Base-by-base conservation (phyloP, 768 basidiomycete genomes). In the Mycena pura region DNA sequence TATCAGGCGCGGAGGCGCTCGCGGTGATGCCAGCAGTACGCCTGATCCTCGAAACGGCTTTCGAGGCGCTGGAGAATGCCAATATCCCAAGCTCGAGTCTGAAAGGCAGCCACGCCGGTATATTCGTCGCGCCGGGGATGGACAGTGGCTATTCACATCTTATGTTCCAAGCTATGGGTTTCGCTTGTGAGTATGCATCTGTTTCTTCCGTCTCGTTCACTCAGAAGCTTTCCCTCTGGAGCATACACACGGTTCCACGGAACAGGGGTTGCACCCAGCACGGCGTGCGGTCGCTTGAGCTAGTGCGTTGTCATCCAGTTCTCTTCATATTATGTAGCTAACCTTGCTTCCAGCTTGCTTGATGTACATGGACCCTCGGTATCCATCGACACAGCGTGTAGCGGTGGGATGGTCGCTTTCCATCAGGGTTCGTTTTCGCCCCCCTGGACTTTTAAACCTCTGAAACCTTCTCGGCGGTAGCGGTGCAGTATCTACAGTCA, bases 1-100 rank as follows among this genome's bases (percentile, higher is more conserved):
- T 78, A 6, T 72, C 76, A 2, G 68, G 72, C 11, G 68, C 75
- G 3, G 77, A 78, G 58, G 77, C 77, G 1, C 70, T 72, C 50
- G 65, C 67, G 44, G 64, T 78, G 15, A 57, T 68, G 2, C 77
- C 77, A 2, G 65, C 66, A 28, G 67, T 70, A 17, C 72, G 77
- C 11, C 73, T 78, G 1, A 68, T 70, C 11, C 63, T 78, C 47
- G 77, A 78, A 58, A 65, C 72, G 8, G 69, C 76, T 2, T 77
- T 76, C 53, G 72, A 76, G 58, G 77, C 76, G 2, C 62, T 78
- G 17, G 77, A 78, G 50, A 72, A 74, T 53, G 76, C 76, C 0
- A 75, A 75, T 52, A 77, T 77, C 10, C 73, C 77, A 0, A 49
- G 64, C 15, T 74, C 75, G 14, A 67, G 68, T 41, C 54, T 78